Percentiles rank a stretch among this genome's conserved stretches.
Evolutionary conservation across 2,329 filamentous ascomycete species (phyloP).

Genomic region (Botrytis galanthina): DNA sequence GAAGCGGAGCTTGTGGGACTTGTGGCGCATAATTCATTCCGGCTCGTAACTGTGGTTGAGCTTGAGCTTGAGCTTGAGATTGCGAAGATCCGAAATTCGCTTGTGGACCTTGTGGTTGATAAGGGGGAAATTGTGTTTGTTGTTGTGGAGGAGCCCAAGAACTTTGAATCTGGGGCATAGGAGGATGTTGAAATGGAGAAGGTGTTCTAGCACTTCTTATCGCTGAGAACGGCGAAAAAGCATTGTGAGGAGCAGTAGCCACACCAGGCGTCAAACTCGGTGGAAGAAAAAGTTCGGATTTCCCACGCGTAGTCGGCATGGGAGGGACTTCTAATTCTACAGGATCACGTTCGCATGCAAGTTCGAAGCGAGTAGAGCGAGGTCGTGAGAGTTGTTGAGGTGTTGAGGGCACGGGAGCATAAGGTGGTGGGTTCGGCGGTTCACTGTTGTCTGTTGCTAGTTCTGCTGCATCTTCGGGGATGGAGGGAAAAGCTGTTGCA

Average conservation of each 20-base stretch:
- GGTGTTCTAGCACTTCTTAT: neutral
- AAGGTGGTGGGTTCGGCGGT: neutral
- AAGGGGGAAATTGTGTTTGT: neutral
- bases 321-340: slow-evolving; percentile 12
- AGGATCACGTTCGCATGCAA: neutral
- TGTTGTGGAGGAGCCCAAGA: slow-evolving; percentile 3
- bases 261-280: neutral
- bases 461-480: neutral
- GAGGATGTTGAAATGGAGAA: neutral
- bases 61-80: neutral
- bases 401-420: neutral
- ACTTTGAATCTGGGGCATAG: neutral
- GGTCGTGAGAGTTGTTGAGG: slow-evolving; percentile 1
- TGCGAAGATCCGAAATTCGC: neutral
- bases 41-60: neutral
- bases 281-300: neutral
- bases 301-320: neutral
- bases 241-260: neutral
- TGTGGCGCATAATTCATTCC: slow-evolving; percentile 6
- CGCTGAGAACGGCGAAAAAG: neutral
- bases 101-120: neutral
- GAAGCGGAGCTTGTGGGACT: neutral
- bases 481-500: neutral
- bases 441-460: slow-evolving; percentile 9
- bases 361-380: slow-evolving; percentile 10